Conservation (phyloP, 2,329 filamentous ascomycete species). For the Fusarium annulatum region DNA sequence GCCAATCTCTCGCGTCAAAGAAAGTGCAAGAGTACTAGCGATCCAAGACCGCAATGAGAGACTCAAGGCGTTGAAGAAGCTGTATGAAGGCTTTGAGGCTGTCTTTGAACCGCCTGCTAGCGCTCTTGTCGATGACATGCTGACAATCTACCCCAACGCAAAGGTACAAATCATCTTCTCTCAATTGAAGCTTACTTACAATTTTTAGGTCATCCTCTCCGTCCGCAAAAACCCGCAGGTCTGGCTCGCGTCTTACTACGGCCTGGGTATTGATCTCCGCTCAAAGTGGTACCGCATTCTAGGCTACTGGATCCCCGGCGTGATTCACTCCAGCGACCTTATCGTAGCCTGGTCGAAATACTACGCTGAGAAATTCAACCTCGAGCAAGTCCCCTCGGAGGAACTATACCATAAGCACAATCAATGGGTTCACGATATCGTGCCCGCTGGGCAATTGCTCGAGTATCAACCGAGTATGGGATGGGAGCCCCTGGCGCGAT, state of each 20-base stretch:
- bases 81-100: conserved; percentile 33
- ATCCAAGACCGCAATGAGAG: conserved; percentile 29
- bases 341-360: conserved; percentile 30
- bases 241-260: conserved; percentile 34
- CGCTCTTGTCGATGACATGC: conserved; percentile 32
- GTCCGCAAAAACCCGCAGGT: conserved; percentile 34
- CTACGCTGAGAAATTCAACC: conserved; percentile 24
- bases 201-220: conserved; percentile 23
- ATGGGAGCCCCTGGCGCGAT: conserved; percentile 26
- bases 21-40: conserved; percentile 28
- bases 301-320: conserved; percentile 32
- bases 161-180: neutral
- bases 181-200: neutral
- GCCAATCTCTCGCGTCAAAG: conserved; percentile 25
- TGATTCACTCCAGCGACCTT: conserved; percentile 35
- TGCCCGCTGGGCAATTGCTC: conserved; percentile 19
- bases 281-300: conserved; percentile 27
- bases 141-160: conserved; percentile 26
- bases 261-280: conserved; percentile 33
- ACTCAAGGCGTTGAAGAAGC: conserved; percentile 25
- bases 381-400: conserved; percentile 17
- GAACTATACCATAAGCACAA: conserved; percentile 32
- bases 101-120: conserved; percentile 37
- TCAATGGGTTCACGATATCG: conserved; percentile 30
- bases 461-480: conserved; percentile 37